Evolutionary conservation across 2,329 filamentous ascomycete species (phyloP).

Genomic region (Exophiala oligosperma): DNA sequence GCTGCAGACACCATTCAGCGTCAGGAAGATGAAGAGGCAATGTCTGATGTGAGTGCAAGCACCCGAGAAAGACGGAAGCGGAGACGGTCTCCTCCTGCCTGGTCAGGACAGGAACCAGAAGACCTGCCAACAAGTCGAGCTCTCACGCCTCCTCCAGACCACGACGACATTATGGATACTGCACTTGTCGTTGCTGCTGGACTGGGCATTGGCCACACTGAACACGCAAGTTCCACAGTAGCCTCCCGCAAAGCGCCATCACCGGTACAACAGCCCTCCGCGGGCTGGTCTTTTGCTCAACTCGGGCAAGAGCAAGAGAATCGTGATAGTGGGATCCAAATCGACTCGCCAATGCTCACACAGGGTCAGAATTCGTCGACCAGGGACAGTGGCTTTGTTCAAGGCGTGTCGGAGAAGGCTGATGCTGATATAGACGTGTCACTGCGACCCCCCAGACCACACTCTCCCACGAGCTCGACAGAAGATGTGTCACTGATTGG

Average conservation of each 20-base stretch:
- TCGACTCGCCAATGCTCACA: slow-evolving; percentile 43
- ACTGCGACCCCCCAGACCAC: slow-evolving; percentile 24
- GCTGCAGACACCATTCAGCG: neutral
- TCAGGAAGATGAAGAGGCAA: slow-evolving; percentile 6
- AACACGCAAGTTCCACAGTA: slow-evolving; percentile 10
- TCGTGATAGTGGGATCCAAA: slow-evolving; percentile 48
- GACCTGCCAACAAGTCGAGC: slow-evolving; percentile 27
- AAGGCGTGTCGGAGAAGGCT: slow-evolving; percentile 25
- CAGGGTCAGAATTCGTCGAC: slow-evolving; percentile 24
- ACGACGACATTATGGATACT: slow-evolving; percentile 30
- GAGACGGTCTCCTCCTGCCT: slow-evolving; percentile 25
- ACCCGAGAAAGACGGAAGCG: slow-evolving; percentile 28
- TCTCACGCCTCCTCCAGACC: slow-evolving; percentile 27
- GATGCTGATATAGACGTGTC: slow-evolving; percentile 12
- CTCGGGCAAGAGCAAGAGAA: slow-evolving; percentile 22
- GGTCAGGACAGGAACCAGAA: slow-evolving; percentile 26
- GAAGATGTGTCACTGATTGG: slow-evolving; percentile 22
- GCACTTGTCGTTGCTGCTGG: slow-evolving; percentile 29
- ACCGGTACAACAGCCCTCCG: slow-evolving; percentile 11
- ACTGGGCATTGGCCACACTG: slow-evolving; percentile 23
- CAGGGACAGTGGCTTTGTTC: slow-evolving; percentile 47
- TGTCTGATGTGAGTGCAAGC: slow-evolving; percentile 27
- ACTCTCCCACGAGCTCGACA: slow-evolving; percentile 30
- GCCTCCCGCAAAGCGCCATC: slow-evolving; percentile 4
- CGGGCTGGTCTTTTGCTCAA: slow-evolving; percentile 27